Evolutionary conservation across 2,329 filamentous ascomycete species (phyloP), one percentile per base, ranked within the genome.

Genomic region (Ceratocystis albifundus): DNA sequence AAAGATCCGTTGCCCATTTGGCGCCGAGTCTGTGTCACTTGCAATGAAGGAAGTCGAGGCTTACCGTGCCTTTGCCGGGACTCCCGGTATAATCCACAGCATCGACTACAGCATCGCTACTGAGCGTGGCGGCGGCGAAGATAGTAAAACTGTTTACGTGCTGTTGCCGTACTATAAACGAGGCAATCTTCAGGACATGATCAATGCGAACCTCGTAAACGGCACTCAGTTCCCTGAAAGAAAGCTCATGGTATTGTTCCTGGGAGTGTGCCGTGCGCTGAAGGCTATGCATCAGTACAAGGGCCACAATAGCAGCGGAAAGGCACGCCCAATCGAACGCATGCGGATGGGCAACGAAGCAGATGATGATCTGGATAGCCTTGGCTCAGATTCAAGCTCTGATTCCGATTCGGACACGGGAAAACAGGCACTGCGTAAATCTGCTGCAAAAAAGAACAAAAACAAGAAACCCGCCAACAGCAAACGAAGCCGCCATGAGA

Each of bases 1-100:
- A 78, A 99, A 99, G 82, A 99, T 99, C 76, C 88, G 93, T 74
- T 99, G 94, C 80, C 93, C 94, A 3, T 97, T 99, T 73, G 94
- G 94, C 70, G 88, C 94, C 76, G 94, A 99, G 80, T 96, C 90
- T 30, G 93, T 99, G 68, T 86, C 90, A 70, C 90, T 90, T 75
- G 94, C 94, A 64, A 88, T 97, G 82, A 93, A 93, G 76, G 94
- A 99, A 79, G 94, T 97, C 69, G 93, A 97, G 76, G 93, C 94
- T 62, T 99, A 99, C 80, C 87, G 87, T 70, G 84, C 96, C 68
- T 99, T 99, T 78, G 80, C 85, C 66, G 86, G 87, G 70, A 84
- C 90, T 69, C 84, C 87, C 8, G 90, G 91, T 76, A 94, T 97
- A 75, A 96, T 96, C 74, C 87, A 88, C 72, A 85, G 85, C 70